Percentiles rank a stretch among this genome's conserved stretches.
phyloP scores from a whole-genome alignment of 169 alveolate genomes.

The Plasmodium fragile region DNA sequence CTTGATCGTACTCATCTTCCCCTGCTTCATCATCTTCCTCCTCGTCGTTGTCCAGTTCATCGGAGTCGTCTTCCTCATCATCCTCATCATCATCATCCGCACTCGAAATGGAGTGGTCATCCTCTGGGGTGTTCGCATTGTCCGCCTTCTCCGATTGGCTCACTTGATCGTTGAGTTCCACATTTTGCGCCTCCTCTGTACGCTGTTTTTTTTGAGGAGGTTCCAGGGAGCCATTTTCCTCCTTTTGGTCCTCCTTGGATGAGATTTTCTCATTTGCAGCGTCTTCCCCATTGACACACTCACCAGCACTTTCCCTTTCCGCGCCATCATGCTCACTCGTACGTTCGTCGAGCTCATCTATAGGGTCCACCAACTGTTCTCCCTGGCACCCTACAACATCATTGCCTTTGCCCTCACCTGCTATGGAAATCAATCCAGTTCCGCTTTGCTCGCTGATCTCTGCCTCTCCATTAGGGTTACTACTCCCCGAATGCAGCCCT shows the following conservation, averaged over 20 bases:
- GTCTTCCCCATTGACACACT: background rate
- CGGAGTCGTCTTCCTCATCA: background rate
- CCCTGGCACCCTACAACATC: background rate
- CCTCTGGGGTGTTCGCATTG: background rate
- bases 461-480: background rate
- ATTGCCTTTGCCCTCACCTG: background rate
- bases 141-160: background rate
- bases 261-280: background rate
- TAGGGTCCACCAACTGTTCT: background rate
- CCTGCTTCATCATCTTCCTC: background rate
- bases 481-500: background rate
- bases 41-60: background rate
- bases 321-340: background rate
- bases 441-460: background rate
- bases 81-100: background rate
- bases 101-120: background rate
- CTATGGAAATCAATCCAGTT: background rate
- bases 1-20: background rate
- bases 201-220: background rate
- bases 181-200: background rate
- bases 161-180: background rate
- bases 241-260: background rate
- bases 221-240: background rate
- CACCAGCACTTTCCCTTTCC: background rate
- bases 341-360: background rate